Evolutionary conservation across 1,284 basidiomycete genomes (phyloP), one percentile per base, ranked within the genome.

Genomic region (Leccinum variabile): DNA sequence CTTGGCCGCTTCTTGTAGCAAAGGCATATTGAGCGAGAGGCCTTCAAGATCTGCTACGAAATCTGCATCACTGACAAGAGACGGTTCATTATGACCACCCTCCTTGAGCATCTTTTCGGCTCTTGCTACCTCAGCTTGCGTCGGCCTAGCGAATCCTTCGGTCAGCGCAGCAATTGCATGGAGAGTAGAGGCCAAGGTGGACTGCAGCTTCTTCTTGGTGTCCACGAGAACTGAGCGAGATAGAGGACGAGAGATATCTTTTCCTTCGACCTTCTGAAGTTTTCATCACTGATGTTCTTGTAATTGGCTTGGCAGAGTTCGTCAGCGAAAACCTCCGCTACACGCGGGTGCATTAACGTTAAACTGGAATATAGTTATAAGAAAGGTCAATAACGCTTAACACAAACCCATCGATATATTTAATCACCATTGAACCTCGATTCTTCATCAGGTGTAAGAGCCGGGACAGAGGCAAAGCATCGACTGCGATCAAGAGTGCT

Each of bases 41-140:
- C 16, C 35, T 35, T 74, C 67, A 1, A 80, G 66, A 37, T 67
- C 60, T 0, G 61, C 46, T 6, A 81, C 59, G 56, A 80, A 80
- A 1, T 75, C 63, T 1, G 62, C 53, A 59, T 80, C 77, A 68
- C 58, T 5, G 28, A 28, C 5, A 39, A 61, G 63, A 55, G 70
- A 65, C 32, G 59, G 25, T 30, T 72, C 57, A 3, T 57, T 5
- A 37, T 3, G 62, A 10, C 56, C 22, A 14, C 69, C 64, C 1
- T 74, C 74, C 56, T 49, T 76, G 4, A 76, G 57, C 59, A 71
- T 62, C 52, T 59, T 64, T 0, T 74, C 65, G 0, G 70, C 72
- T 2, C 4, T 57, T 39, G 1, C 41, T 1, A 4, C 53, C 30
- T 75, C 63, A 9, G 46, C 8, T 16, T 54, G 8, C 5, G 70